A percentile compares a stretch with the other conserved stretches of the same genome.
These are phyloP conservation scores for Phascolomyces articulosus DNA, from an alignment of 371 early-diverging fungal species.

Conservation along the genomic window DNA sequence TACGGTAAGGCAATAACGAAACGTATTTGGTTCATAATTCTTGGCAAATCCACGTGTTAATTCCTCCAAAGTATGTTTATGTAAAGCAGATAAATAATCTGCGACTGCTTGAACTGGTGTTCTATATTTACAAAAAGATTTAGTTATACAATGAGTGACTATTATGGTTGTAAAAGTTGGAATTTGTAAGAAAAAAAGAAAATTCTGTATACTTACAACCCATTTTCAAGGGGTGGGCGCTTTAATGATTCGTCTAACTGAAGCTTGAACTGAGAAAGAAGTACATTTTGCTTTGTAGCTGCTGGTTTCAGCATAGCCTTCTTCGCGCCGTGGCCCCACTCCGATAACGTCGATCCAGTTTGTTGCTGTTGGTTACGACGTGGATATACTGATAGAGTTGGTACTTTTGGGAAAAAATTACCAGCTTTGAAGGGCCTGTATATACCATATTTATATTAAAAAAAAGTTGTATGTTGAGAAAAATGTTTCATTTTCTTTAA, in stretches of 20 bases:
- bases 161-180: too few species aligned
- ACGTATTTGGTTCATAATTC: constrained; percentile 39
- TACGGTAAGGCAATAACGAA: constrained; percentile 52
- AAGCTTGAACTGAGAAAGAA: constrained; percentile 58
- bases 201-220: constrained; percentile 31
- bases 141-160: too few species aligned
- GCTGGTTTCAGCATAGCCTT: constrained; percentile 51
- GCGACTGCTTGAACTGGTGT: constrained; percentile 36
- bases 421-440: constrained; percentile 57
- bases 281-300: constrained; percentile 50
- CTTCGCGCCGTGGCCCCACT: constrained; percentile 62
- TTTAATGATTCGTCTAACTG: constrained; percentile 50
- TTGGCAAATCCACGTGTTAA: constrained; percentile 46
- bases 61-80: constrained; percentile 43
- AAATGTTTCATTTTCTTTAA: too few species aligned
- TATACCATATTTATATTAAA: not conserved
- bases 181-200: too few species aligned
- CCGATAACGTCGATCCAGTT: constrained; percentile 21
- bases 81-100: constrained; percentile 41
- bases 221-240: constrained; percentile 39
- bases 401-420: constrained; percentile 57
- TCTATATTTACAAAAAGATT: too few species aligned
- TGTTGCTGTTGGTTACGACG: constrained; percentile 11
- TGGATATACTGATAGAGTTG: constrained; percentile 44
- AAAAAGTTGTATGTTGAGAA: too few species aligned